These are phyloP conservation scores for Russula olivacea DNA, from an alignment of 768 basidiomycete species.

Conservation along the genomic window DNA sequence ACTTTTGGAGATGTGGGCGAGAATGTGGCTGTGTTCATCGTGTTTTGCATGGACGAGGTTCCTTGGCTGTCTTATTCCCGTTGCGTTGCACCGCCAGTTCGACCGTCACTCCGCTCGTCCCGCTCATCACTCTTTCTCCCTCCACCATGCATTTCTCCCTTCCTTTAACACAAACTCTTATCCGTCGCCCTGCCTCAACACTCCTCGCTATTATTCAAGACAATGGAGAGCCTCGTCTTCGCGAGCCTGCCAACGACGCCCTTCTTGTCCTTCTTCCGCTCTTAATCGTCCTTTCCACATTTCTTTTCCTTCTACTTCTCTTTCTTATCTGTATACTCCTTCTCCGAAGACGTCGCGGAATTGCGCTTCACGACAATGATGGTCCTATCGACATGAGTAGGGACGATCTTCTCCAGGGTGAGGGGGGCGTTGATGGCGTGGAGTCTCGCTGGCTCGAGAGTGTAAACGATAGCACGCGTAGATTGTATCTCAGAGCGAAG, in stretches of 20 bases:
- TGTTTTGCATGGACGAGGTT: not conserved
- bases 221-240: constrained; percentile 18
- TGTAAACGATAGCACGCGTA: constrained; percentile 56
- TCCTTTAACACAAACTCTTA: not conserved
- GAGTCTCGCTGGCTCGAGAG: constrained; percentile 92
- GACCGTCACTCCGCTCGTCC: not conserved
- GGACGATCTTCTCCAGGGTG: constrained; percentile 83
- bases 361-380: constrained; percentile 76
- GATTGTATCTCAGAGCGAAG: constrained; percentile 80
- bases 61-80: too few species aligned
- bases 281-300: constrained; percentile 87
- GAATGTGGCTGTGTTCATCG: constrained; percentile 43
- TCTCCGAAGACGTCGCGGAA: constrained; percentile 69
- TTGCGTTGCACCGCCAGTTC: not conserved
- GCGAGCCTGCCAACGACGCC: constrained; percentile 45
- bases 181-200: not conserved
- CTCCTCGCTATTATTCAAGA: constrained; percentile 9
- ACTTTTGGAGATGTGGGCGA: constrained; percentile 50
- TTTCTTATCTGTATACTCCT: constrained; percentile 88
- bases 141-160: not conserved
- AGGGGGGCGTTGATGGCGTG: constrained; percentile 89
- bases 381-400: constrained; percentile 92
- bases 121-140: not conserved
- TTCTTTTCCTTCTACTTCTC: constrained; percentile 86
- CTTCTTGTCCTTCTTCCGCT: constrained; percentile 88